These are phyloP conservation scores for Moesziomyces antarcticus DNA, from an alignment of 1,284 basidiomycete genomes.

Conservation along the genomic window DNA sequence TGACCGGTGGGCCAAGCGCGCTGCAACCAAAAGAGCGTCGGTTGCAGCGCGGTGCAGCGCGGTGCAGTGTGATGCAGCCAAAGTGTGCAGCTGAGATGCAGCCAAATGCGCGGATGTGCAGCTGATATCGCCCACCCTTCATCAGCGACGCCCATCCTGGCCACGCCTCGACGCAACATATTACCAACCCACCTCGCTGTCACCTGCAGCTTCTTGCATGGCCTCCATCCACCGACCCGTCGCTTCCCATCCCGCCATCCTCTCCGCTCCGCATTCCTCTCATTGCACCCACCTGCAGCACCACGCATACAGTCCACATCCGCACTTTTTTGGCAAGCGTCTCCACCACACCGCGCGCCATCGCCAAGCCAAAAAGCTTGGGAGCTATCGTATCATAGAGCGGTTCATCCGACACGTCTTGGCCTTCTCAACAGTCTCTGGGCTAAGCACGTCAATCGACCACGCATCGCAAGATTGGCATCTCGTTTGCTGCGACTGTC, in stretches of 20 bases:
- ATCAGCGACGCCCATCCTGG: neutral
- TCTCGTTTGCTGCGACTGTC: neutral
- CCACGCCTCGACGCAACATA: conserved; percentile 1
- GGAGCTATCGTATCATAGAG: too few relatives aligned
- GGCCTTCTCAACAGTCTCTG: neutral
- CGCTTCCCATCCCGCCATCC: neutral
- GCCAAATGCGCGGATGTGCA: conserved; percentile 2
- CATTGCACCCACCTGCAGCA: conserved; percentile 17
- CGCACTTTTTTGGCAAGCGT: too few relatives aligned
- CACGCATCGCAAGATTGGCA: too few relatives aligned
- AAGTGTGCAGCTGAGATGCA: conserved; percentile 18
- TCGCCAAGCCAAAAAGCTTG: neutral
- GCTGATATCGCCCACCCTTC: conserved; percentile 13
- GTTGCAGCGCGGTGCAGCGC: neutral
- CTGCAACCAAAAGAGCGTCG: neutral
- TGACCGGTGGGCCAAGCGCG: too few relatives aligned
- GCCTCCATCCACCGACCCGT: neutral
- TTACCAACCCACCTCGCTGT: neutral
- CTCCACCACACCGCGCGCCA: neutral
- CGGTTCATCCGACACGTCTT: neutral
- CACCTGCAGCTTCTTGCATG: neutral
- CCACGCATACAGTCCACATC: neutral
- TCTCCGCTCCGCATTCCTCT: conserved; percentile 14
- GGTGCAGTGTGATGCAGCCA: conserved; percentile 7
- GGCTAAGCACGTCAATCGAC: neutral